Percentiles rank a stretch among this genome's conserved stretches.
phyloP scores from a whole-genome alignment of 805 yeast species.

The Candida stauntonica region DNA sequence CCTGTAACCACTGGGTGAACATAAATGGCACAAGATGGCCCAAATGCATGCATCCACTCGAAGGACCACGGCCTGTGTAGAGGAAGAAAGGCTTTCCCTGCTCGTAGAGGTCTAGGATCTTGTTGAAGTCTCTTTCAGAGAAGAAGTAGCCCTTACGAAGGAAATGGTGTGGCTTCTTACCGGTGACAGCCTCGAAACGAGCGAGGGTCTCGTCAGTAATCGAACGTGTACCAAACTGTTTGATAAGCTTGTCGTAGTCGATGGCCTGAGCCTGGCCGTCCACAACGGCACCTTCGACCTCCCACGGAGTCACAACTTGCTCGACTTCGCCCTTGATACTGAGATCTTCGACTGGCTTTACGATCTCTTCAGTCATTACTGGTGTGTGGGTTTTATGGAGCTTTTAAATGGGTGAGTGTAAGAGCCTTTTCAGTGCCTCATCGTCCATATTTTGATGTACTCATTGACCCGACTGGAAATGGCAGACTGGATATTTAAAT shows the following conservation, averaged over 20 bases:
- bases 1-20: slow-evolving; percentile 97
- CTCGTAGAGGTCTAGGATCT: slow-evolving; percentile 84
- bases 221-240: slow-evolving; percentile 79
- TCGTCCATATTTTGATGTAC: neutral
- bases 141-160: slow-evolving; percentile 89
- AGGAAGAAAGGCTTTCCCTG: slow-evolving; percentile 92
- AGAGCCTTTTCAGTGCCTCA: neutral
- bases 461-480: neutral
- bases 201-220: slow-evolving; percentile 66
- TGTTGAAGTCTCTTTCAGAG: slow-evolving; percentile 78
- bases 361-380: slow-evolving; percentile 12
- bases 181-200: slow-evolving; percentile 79
- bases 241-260: slow-evolving; percentile 84
- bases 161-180: slow-evolving; percentile 86
- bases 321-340: slow-evolving; percentile 11
- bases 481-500: no score
- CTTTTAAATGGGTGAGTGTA: no score
- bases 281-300: slow-evolving; percentile 96
- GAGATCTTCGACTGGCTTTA: slow-evolving; percentile 10
- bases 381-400: neutral
- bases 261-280: slow-evolving; percentile 89
- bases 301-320: slow-evolving; percentile 84
- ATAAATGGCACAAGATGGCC: slow-evolving; percentile 96
- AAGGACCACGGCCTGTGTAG: slow-evolving; percentile 97
- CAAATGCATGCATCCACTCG: slow-evolving; percentile 89